These are phyloP conservation scores for Rhinocladiella mackenziei DNA, from an alignment of 2,329 filamentous ascomycete species.

Conservation along the genomic window DNA sequence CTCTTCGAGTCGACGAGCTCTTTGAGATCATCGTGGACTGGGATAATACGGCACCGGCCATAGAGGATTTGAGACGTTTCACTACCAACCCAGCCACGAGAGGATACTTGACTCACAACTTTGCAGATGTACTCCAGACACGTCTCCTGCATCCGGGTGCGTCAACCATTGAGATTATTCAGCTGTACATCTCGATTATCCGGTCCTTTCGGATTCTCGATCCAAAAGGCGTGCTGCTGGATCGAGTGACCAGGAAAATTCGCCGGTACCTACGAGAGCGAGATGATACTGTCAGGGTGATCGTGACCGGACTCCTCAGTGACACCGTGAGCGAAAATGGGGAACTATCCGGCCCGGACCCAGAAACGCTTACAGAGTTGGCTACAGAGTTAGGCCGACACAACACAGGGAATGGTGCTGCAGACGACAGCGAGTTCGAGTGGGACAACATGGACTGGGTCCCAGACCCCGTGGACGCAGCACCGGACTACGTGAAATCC, in stretches of 20 bases:
- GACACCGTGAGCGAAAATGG: constrained; percentile 44
- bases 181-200: constrained; percentile 64
- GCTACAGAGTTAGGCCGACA: constrained; percentile 27
- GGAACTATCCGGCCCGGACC: constrained; percentile 35
- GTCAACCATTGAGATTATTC: constrained; percentile 63
- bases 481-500: constrained; percentile 83
- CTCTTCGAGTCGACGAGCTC: constrained; percentile 53
- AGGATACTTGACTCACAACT: constrained; percentile 52
- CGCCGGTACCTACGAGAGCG: constrained; percentile 60
- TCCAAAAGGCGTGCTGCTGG: constrained; percentile 61
- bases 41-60: constrained; percentile 55
- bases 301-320: constrained; percentile 60
- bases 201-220: constrained; percentile 61
- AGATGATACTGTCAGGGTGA: constrained; percentile 63
- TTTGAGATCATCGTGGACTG: constrained; percentile 62
- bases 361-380: constrained; percentile 40
- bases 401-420: constrained; percentile 38
- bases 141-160: constrained; percentile 60
- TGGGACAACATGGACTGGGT: constrained; percentile 93
- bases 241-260: constrained; percentile 62
- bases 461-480: constrained; percentile 88
- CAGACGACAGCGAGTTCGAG: constrained; percentile 65
- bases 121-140: constrained; percentile 50
- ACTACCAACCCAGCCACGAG: constrained; percentile 52
- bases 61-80: constrained; percentile 59